These are phyloP conservation scores for Begonia loranthoides DNA, from an alignment of 306 rosid species.

Conservation along the genomic window DNA sequence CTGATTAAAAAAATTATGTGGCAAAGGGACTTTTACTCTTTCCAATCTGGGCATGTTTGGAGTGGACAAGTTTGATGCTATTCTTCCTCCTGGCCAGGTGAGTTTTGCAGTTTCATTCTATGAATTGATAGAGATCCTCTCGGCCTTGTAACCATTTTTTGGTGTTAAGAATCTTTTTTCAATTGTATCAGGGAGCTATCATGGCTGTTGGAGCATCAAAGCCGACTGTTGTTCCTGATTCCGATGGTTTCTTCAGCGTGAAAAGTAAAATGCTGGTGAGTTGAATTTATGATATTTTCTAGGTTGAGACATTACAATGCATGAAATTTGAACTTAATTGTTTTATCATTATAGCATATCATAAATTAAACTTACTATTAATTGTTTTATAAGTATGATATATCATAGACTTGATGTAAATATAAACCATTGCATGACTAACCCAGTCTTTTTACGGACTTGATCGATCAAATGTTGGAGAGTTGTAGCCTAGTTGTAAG, in stretches of 20 bases:
- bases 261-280: constrained; percentile 83
- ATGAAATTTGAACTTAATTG: no score
- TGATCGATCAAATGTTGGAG: no score
- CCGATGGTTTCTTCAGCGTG: constrained; percentile 69
- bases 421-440: no score
- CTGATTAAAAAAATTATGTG: no score
- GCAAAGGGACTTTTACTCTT: constrained; percentile 77
- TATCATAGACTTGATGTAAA: no score
- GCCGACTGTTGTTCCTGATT: constrained; percentile 56
- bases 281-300: background rate
- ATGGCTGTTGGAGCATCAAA: constrained; percentile 98
- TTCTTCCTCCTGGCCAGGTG: constrained; percentile 98
- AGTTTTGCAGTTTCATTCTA: constrained; percentile 2
- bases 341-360: no score
- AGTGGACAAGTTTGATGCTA: constrained; percentile 88
- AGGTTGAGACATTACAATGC: no score
- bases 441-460: no score
- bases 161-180: background rate
- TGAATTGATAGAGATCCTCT: background rate
- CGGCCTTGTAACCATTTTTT: background rate
- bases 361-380: no score
- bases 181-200: constrained; percentile 64
- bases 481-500: no score
- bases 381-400: no score
- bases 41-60: constrained; percentile 97